Evolutionary conservation across 192 early-diverging fungal species (phyloP), one percentile per base, ranked within the genome.

Genomic region (Podila epicladia): DNA sequence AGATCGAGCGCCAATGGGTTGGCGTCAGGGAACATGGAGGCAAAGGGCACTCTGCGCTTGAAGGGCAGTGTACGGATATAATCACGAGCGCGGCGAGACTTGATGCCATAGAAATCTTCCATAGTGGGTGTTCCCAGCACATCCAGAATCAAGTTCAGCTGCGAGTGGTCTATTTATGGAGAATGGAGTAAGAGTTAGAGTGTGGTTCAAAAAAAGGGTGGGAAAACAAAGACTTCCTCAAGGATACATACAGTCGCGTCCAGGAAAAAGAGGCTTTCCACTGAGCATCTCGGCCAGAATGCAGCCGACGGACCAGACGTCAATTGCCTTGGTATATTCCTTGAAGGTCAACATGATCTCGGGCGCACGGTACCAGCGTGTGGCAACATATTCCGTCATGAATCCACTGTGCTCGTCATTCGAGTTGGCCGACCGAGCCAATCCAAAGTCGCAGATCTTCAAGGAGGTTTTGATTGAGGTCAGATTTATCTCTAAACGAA

Each of bases 251-350:
- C 83, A 95, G 83, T 95, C 94, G 69, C 92, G 89, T 26, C 94
- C 94, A 38, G 93, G 93, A 75, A 95, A 95, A 73, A 95, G 82
- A 20, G 94, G 93, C 79, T 89, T 89, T 82, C 93, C 91, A 67
- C 89, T 91, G 50, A 95, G 83, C 90, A 95, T 93, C 67, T 95
- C 94, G 12, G 93, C 92, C 71, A 94, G 85, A 69, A 96, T 96
- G 82, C 95, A 96, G 29, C 95, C 95, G 8, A 95, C 95, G 11
- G 92, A 94, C 95, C 95, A 96, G 29, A 96, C 91, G 74, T 96
- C 95, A 74, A 96, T 98, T 12, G 98, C 98, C 89, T 99, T 98
- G 73, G 97, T 98, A 84, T 99, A 99, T 82, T 93, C 94, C 77
- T 96, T 95, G 83, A 98, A 98, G 17, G 96, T 95, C 60, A 99